Evolutionary conservation across 2,329 filamentous ascomycete species (phyloP).

Genomic region (Lasiodiplodia citricola): DNA sequence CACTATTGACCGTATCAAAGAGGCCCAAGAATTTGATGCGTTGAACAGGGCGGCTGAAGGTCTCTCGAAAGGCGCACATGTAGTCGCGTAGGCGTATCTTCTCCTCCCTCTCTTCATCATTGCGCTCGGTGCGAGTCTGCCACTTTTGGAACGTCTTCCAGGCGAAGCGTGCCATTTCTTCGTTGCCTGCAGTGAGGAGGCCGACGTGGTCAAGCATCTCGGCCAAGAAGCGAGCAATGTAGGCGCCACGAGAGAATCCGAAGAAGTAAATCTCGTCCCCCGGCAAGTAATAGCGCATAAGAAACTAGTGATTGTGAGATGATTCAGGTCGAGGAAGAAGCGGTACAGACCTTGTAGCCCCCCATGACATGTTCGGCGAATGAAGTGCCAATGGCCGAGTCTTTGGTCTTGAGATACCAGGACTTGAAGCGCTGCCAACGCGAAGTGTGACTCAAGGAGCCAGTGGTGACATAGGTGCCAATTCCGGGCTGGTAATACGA

Average conservation of each 20-base stretch:
- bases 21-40: constrained; percentile 78
- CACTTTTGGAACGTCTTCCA: constrained; percentile 82
- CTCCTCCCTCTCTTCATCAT: constrained; percentile 53
- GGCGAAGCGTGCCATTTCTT: constrained; percentile 83
- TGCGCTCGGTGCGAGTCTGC: constrained; percentile 62
- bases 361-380: constrained; percentile 85
- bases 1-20: constrained; percentile 83
- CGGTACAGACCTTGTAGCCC: constrained; percentile 74
- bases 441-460: constrained; percentile 63
- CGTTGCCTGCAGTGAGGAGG: constrained; percentile 78
- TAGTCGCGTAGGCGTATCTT: constrained; percentile 71
- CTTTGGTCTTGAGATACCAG: constrained; percentile 75
- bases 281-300: constrained; percentile 56
- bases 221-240: constrained; percentile 62
- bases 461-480: constrained; percentile 72
- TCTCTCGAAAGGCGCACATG: constrained; percentile 81
- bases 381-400: constrained; percentile 78
- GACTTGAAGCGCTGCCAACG: constrained; percentile 63
- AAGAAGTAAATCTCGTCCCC: constrained; percentile 57
- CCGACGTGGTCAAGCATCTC: constrained; percentile 88
- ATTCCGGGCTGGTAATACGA: constrained; percentile 58
- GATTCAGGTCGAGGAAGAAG: constrained; percentile 58
- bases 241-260: constrained; percentile 57
- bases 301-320: constrained; percentile 46
- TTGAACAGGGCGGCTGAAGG: constrained; percentile 76